These are phyloP conservation scores for Leccinum truebloodii DNA, from an alignment of 768 basidiomycete genomes.

Conservation along the genomic window DNA sequence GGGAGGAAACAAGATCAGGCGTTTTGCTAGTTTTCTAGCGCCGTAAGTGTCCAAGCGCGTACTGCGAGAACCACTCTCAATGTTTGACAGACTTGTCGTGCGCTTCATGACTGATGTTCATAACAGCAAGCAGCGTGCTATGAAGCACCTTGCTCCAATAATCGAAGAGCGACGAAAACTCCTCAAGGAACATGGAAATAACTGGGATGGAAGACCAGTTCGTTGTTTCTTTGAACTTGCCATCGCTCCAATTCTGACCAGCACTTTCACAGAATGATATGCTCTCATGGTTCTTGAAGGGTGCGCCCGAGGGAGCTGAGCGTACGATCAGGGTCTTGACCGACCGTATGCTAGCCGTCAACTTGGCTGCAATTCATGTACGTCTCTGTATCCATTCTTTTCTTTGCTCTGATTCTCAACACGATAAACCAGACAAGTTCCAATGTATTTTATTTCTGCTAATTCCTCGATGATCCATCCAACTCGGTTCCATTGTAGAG, in stretches of 20 bases:
- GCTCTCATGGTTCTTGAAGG: not conserved
- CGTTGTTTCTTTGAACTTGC: not conserved
- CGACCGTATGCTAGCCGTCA: not conserved
- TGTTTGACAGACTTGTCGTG: not conserved
- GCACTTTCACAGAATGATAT: not conserved
- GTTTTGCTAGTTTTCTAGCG: not conserved
- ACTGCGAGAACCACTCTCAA: too few relatives aligned
- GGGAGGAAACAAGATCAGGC: not conserved
- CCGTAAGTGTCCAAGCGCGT: not conserved
- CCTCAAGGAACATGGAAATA: not conserved
- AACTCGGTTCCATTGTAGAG: not conserved
- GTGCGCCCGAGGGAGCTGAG: not conserved
- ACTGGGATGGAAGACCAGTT: not conserved
- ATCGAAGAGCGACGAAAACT: slow-evolving; percentile 1
- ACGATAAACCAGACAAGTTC: not conserved
- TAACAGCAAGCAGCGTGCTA: not conserved
- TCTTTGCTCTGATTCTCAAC: not conserved
- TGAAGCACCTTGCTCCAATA: slow-evolving; percentile 2
- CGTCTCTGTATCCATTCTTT: not conserved
- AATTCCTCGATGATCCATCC: not conserved
- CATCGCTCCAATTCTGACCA: not conserved
- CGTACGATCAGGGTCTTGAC: not conserved
- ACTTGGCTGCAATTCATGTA: slow-evolving; percentile 17
- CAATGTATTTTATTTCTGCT: not conserved
- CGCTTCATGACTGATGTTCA: not conserved